phyloP scores from a whole-genome alignment of 202 grass and related monocot genomes.

The Cymbopogon flexuosus region DNA sequence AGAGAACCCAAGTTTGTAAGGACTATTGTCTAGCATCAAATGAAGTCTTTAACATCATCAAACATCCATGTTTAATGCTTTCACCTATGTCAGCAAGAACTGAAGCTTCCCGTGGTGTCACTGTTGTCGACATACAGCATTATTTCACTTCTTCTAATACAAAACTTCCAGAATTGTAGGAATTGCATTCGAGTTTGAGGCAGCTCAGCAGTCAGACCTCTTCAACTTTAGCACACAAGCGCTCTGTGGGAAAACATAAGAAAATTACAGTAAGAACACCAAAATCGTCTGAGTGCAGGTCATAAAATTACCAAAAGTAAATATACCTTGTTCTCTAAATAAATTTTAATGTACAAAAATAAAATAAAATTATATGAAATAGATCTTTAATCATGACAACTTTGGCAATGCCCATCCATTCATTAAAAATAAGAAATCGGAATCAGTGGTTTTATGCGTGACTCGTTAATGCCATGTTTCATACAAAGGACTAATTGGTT shows the following conservation, averaged over 20 bases:
- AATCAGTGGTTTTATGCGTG: not conserved
- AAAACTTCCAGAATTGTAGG: constrained; percentile 33
- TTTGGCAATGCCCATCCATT: not conserved
- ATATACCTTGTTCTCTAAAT: not conserved
- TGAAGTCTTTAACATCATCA: constrained; percentile 11
- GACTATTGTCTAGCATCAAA: constrained; percentile 36
- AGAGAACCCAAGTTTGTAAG: constrained; percentile 33
- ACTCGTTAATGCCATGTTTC: not conserved
- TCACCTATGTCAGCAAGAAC: constrained; percentile 38
- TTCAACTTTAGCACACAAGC: constrained; percentile 79
- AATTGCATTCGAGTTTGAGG: not conserved
- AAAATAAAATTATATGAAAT: not conserved
- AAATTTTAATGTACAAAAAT: not conserved
- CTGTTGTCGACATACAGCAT: constrained; percentile 16
- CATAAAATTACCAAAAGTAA: not conserved
- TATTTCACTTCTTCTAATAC: constrained; percentile 31
- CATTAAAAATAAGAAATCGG: constrained; percentile 3
- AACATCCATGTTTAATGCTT: not conserved
- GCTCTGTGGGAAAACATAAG: constrained; percentile 45
- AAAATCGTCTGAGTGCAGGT: not conserved
- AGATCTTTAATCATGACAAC: not conserved
- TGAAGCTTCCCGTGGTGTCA: constrained; percentile 21
- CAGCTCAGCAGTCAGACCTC: constrained; percentile 41
- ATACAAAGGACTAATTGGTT: constrained; percentile 1
- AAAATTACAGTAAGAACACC: not conserved